Percentiles rank a stretch among this genome's conserved stretches.
These are phyloP conservation scores for Larix kaempferi DNA, from an alignment of 75 land plant genomes.

Conservation along the genomic window DNA sequence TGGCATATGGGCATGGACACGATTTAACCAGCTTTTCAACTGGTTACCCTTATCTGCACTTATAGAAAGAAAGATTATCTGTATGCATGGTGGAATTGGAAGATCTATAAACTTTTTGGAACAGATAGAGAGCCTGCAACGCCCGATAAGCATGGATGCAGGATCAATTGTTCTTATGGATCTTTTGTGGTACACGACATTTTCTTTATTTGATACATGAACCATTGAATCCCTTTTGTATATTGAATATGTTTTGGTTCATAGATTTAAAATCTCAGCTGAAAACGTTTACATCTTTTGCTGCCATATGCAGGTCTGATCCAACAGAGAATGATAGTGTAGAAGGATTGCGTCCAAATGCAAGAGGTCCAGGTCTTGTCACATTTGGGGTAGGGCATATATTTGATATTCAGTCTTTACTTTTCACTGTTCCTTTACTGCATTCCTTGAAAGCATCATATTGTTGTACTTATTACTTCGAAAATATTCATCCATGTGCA, in stretches of 20 bases:
- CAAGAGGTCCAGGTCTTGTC: slow-evolving; percentile 93
- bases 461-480: not conserved
- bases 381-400: slow-evolving; percentile 75
- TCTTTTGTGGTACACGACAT: slow-evolving; percentile 60
- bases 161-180: slow-evolving; percentile 89
- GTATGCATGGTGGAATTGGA: slow-evolving; percentile 98
- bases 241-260: not conserved
- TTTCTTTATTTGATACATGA: slow-evolving; percentile 7
- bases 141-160: slow-evolving; percentile 95
- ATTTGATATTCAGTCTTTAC: not conserved
- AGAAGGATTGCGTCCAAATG: slow-evolving; percentile 91
- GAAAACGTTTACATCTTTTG: not conserved
- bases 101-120: slow-evolving; percentile 79
- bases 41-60: slow-evolving; percentile 80
- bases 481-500: not conserved
- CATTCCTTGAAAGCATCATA: not conserved
- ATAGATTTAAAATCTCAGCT: not conserved
- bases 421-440: not conserved
- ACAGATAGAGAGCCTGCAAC: slow-evolving; percentile 83
- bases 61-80: slow-evolving; percentile 82
- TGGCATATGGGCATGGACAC: slow-evolving; percentile 94
- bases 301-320: slow-evolving; percentile 65
- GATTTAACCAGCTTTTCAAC: slow-evolving; percentile 88
- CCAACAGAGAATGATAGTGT: slow-evolving; percentile 94
- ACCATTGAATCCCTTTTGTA: not conserved